Base-by-base conservation (phyloP, 129 eudicot genomes). In the Sambucus nigra region DNA sequence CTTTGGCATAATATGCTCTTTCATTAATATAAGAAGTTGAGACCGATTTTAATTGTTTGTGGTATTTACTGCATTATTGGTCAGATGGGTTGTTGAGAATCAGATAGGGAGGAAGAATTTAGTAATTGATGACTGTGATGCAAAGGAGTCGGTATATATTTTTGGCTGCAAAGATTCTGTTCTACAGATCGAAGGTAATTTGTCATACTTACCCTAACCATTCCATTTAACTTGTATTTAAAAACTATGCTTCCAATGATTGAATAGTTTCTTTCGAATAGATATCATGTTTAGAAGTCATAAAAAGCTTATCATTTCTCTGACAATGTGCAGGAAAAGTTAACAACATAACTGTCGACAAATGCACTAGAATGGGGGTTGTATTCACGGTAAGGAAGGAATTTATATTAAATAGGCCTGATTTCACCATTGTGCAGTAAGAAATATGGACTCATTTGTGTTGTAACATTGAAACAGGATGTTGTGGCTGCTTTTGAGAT, bases 401-500 rank as follows among this genome's bases (percentile, higher is more conserved):
- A 53, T 18, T 26, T 9, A 53, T 41, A 28, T 66, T 25, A 9
- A 18, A 15, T 8, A 1, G 13, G 25, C 38, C 5, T 55, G 14
- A n/a, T 57, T 55, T 18, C 24, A 4, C 26, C 15, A n/a, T 20
- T 54, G 62, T 48, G 48, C 7, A n/a, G 0, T 42, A 11, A 20
- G 48, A 35, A 25, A 55, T 19, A 21, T 13, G 51, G 22, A 29
- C 64, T 31, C 42, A 24, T 40, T 57, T 27, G 57, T 44, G 29
- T 9, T 35, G 47, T 52, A 65, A 42, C 40, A 71, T 50, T 54
- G 59, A 66, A 15, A 35, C 76, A 91, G 99, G 99, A 80, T 54
- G 95, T 91, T 42, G 99, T 91, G 71, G 99, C 99, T 46, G 99
- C 99, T 61, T 91, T 89, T 64, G 99, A 91, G 82, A 58, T 82